phyloP scores from a whole-genome alignment of 73 alveolate genomes.

The Symbiodinium pilosum region DNA sequence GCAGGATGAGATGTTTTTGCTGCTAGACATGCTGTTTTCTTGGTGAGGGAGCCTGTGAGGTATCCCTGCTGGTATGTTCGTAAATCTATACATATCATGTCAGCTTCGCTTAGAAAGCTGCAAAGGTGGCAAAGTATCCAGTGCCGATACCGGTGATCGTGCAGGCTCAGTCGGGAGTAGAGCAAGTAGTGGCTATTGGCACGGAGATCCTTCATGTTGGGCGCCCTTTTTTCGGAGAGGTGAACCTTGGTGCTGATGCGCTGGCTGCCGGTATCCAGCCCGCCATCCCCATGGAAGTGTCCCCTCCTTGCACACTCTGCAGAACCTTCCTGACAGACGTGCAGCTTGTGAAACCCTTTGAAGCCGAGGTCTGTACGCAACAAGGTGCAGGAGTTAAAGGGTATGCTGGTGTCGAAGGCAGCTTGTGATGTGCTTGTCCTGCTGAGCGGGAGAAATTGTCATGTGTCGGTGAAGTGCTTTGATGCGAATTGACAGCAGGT shows the following conservation, averaged over 20 bases:
- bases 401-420: slow-evolving; percentile 25
- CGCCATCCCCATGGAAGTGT: slow-evolving; percentile 51
- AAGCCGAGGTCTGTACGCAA: background rate
- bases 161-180: background rate
- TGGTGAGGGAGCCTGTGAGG: no score
- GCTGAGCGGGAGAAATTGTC: no score
- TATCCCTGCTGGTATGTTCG: no score
- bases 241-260: slow-evolving; percentile 52
- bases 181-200: background rate
- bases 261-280: slow-evolving; percentile 69
- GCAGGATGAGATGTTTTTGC: no score
- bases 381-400: slow-evolving; percentile 54
- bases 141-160: slow-evolving; percentile 46
- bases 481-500: background rate
- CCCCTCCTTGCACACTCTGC: background rate
- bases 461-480: background rate
- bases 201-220: background rate
- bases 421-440: background rate
- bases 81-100: no score
- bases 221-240: background rate
- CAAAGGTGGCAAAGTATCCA: slow-evolving; percentile 28
- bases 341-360: no score
- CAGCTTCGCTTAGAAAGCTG: background rate
- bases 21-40: no score
- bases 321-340: background rate